phyloP scores from a whole-genome alignment of 768 basidiomycete genomes.

The Boletus bicolor region DNA sequence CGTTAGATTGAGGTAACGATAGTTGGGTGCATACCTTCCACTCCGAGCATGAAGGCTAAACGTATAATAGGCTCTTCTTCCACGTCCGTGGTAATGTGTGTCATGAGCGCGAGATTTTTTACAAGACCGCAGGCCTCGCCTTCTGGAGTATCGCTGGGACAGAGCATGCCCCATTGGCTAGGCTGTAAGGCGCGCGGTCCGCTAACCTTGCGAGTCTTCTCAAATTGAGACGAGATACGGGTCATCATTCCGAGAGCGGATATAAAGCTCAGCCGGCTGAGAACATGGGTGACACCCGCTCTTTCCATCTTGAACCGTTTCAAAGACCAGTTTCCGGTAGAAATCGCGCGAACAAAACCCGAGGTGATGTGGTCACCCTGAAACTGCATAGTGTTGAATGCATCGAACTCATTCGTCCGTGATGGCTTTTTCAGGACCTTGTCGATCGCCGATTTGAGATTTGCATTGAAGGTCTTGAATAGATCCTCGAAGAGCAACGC shows the following conservation, averaged over 20 bases:
- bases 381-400: constrained; percentile 91
- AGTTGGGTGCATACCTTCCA: constrained; percentile 66
- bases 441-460: constrained; percentile 92
- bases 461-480: constrained; percentile 97
- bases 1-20: constrained; percentile 8
- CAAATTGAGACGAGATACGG: constrained; percentile 96
- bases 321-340: constrained; percentile 98
- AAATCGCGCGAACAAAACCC: constrained; percentile 95
- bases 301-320: constrained; percentile 99
- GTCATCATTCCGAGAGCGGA: constrained; percentile 99
- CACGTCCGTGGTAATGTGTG: constrained; percentile 98
- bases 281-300: constrained; percentile 96
- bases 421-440: constrained; percentile 96
- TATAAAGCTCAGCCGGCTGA: constrained; percentile 93
- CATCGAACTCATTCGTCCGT: constrained; percentile 91
- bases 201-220: constrained; percentile 98
- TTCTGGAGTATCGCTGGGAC: constrained; percentile 98
- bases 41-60: constrained; percentile 91
- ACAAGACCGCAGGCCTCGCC: constrained; percentile 99
- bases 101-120: constrained; percentile 98
- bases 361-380: constrained; percentile 95
- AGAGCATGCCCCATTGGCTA: constrained; percentile 98
- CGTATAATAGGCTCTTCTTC: constrained; percentile 92
- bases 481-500: constrained; percentile 96
- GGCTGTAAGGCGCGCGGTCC: constrained; percentile 96